Evolutionary conservation across 2,329 filamentous ascomycete genomes (phyloP), one percentile per base, ranked within the genome.

Genomic region (Rosellinia necatrix): DNA sequence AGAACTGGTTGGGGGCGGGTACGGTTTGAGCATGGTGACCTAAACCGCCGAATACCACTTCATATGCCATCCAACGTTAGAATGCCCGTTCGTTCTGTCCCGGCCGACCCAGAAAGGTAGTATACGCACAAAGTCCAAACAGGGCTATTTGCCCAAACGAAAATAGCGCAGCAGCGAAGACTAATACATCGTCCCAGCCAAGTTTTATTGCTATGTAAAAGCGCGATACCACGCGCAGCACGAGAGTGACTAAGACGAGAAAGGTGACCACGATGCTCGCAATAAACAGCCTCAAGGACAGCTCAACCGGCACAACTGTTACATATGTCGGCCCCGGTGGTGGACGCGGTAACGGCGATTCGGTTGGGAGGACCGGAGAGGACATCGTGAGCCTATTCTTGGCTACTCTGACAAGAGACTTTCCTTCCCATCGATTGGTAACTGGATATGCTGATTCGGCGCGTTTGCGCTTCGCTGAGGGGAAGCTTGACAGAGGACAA

Each of bases 1-100:
- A 59, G 19, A 61, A 63, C 30, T 63, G 61, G 47, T 63, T 63
- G 12, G 61, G 56, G 9, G 41, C 37, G 1, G 61, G 61, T 12
- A 63, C 59, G 2, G 56, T 60, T 21, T 42, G 13, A 8, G 47
- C 48, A n/a, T 61, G 58, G 50, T 63, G 59, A 9, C 61, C 61
- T 40, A 63, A 50, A n/a, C 61, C 61, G 8, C 61, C 61, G 40
- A 53, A 63, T 37, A 60, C 56, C 48, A 63, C 60, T 60, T 48
- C 9, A 38, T 2, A 17, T 15, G 12, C 3, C 22, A 43, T 41
- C 19, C 4, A 15, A 8, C 7, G 41, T 52, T 56, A 56, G 57
- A 29, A 49, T 35, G 17, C 13, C 13, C 7, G 7, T 13, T 29
- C 3, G 6, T 12, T 27, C 9, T 10, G 24, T 24, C 21, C 2